phyloP scores from a whole-genome alignment of 2,329 filamentous ascomycete species.

The Pseudogymnoascus sp. region DNA sequence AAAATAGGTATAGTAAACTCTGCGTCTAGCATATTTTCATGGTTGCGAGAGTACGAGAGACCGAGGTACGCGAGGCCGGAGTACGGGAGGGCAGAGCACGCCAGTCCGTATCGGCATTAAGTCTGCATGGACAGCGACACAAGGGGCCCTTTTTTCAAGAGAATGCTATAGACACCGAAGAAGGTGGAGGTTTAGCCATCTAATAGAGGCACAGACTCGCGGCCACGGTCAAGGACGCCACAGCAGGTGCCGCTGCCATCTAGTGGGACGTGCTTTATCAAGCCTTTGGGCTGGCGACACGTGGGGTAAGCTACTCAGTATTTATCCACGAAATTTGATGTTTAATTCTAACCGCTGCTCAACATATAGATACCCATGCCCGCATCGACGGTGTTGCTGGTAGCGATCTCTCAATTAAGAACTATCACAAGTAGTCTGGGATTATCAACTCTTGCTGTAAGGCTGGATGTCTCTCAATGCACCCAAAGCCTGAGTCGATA shows the following conservation, averaged over 20 bases:
- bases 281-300: constrained; percentile 36
- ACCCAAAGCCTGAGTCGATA: constrained; percentile 22
- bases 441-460: constrained; percentile 25
- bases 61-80: too few species aligned
- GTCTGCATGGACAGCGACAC: background rate
- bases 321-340: background rate
- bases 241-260: constrained; percentile 52
- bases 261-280: constrained; percentile 45
- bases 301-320: constrained; percentile 29
- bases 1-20: too few species aligned
- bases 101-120: background rate
- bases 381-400: constrained; percentile 36
- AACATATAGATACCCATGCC: constrained; percentile 15
- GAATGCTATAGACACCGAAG: too few species aligned
- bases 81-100: too few species aligned
- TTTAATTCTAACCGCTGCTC: background rate
- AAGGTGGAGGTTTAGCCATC: too few species aligned
- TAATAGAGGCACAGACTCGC: too few species aligned
- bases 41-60: too few species aligned
- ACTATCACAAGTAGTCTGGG: constrained; percentile 33
- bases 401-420: constrained; percentile 31
- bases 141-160: background rate
- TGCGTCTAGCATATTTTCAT: too few species aligned
- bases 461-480: constrained; percentile 25
- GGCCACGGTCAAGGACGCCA: constrained; percentile 40